Conservation (phyloP, 2,329 filamentous ascomycete species). For the Bipolaris oryzae region DNA sequence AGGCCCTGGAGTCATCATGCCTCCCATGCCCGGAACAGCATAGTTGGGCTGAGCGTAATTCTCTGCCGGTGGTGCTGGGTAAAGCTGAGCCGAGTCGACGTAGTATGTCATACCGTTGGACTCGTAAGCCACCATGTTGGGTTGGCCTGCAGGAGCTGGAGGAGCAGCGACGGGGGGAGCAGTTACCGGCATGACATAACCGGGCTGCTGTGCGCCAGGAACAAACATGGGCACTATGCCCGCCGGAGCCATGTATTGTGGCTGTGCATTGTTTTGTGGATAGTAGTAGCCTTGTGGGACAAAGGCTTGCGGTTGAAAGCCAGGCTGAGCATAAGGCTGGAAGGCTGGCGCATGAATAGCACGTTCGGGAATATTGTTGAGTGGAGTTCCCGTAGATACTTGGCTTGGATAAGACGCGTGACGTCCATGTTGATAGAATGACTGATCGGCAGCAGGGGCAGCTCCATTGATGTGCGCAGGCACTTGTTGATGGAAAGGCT, state of each 20-base stretch:
- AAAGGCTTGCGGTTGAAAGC: constrained; percentile 57
- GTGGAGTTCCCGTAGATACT: constrained; percentile 74
- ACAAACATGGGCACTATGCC: constrained; percentile 63
- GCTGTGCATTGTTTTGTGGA: constrained; percentile 46
- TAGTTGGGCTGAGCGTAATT: constrained; percentile 55
- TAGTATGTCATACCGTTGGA: constrained; percentile 97
- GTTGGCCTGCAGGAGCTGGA: constrained; percentile 48
- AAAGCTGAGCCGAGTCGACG: constrained; percentile 77
- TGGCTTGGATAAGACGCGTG: constrained; percentile 74
- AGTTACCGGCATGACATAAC: constrained; percentile 50
- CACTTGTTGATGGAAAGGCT: constrained; percentile 95
- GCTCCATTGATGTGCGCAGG: constrained; percentile 71
- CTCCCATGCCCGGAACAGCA: constrained; percentile 69
- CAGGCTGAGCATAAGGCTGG: constrained; percentile 67
- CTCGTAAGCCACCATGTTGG: constrained; percentile 76
- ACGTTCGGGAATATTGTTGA: constrained; percentile 91
- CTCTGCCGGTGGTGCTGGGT: constrained; percentile 54
- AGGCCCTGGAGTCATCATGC: constrained; percentile 73
- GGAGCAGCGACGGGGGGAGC: constrained; percentile 45
- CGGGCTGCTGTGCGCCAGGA: constrained; percentile 59
- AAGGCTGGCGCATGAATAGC: constrained; percentile 90
- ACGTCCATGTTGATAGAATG: constrained; percentile 66
- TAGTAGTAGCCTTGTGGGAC: constrained; percentile 68
- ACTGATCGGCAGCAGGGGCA: constrained; percentile 57
- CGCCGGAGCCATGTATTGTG: constrained; percentile 53